A percentile compares a stretch with the other conserved stretches of the same genome.
phyloP scores from a whole-genome alignment of 345 rosid genomes.

The Ailanthus altissimus region DNA sequence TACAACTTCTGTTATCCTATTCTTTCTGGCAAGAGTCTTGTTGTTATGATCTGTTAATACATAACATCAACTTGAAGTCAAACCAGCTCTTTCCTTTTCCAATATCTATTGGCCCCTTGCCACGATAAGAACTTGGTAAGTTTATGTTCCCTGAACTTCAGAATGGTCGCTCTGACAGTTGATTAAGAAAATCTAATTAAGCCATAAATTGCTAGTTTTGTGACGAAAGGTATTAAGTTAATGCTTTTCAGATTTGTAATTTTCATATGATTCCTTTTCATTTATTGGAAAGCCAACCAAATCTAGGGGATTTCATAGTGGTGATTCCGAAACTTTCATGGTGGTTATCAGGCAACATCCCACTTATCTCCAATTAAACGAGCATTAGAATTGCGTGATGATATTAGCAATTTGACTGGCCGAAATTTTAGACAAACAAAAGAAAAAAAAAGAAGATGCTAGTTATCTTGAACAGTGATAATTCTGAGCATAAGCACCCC shows the following conservation, averaged over 20 bases:
- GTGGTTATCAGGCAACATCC: neutral
- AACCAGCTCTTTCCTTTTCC: neutral
- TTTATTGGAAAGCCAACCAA: neutral
- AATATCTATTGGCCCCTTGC: neutral
- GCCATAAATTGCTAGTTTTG: neutral
- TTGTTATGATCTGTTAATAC: neutral
- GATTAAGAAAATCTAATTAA: neutral
- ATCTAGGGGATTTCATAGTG: neutral
- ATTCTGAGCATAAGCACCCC: constrained; percentile 14
- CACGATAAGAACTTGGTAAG: neutral
- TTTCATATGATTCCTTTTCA: neutral
- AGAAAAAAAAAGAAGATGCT: constrained; percentile 20
- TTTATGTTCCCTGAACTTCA: too few species aligned
- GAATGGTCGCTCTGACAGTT: neutral
- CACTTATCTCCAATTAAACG: neutral
- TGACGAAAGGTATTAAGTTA: neutral
- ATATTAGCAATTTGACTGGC: neutral
- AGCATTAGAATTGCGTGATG: neutral
- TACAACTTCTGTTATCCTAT: neutral
- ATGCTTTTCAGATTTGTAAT: neutral
- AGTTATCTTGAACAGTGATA: constrained; percentile 18
- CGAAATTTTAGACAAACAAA: neutral
- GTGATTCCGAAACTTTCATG: neutral
- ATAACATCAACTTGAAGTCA: neutral
- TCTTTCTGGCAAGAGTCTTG: neutral